A percentile compares a stretch with the other conserved stretches of the same genome.
Conservation (phyloP, 2,329 filamentous ascomycete genomes). For the Bretziella fagacearum region DNA sequence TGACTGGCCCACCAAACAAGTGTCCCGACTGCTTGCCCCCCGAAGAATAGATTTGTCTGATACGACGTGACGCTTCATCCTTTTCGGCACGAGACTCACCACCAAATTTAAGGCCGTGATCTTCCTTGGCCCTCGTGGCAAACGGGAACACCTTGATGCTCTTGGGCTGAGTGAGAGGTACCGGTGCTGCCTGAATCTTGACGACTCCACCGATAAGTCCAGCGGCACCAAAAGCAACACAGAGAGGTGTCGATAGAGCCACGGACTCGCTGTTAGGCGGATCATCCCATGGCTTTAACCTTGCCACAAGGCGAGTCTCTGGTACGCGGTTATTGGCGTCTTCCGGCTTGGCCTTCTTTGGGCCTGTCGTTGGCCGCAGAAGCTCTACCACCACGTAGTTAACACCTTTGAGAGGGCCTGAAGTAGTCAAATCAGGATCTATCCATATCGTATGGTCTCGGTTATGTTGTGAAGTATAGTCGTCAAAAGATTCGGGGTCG, state of each 20-base stretch:
- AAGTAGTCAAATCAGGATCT: slow-evolving; percentile 57
- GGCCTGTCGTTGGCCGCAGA: slow-evolving; percentile 55
- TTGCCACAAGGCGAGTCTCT: slow-evolving; percentile 56
- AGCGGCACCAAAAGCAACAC: slow-evolving; percentile 51
- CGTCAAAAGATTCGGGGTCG: slow-evolving; percentile 42
- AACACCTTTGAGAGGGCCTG: slow-evolving; percentile 56
- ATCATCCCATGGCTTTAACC: slow-evolving; percentile 64
- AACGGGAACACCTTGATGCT: slow-evolving; percentile 72
- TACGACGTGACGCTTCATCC: slow-evolving; percentile 56
- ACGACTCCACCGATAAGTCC: slow-evolving; percentile 73
- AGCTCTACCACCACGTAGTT: slow-evolving; percentile 71
- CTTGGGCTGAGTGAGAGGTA: slow-evolving; percentile 43
- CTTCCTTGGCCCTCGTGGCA: slow-evolving; percentile 36
- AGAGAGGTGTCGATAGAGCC: slow-evolving; percentile 63
- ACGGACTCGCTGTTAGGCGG: slow-evolving; percentile 66
- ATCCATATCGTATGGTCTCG: slow-evolving; percentile 63
- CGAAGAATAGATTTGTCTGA: slow-evolving; percentile 53
- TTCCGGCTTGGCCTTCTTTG: slow-evolving; percentile 54
- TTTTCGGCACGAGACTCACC: slow-evolving; percentile 71
- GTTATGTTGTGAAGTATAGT: slow-evolving; percentile 41
- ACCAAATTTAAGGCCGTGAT: slow-evolving; percentile 63
- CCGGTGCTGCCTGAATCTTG: slow-evolving; percentile 67
- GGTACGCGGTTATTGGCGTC: slow-evolving; percentile 37
- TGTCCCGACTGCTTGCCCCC: slow-evolving; percentile 22
- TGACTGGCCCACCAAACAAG: slow-evolving; percentile 71